A percentile compares a stretch with the other conserved stretches of the same genome.
These are phyloP conservation scores for Ascochyta fabae DNA, from an alignment of 2,329 filamentous ascomycete genomes.

Conservation along the genomic window DNA sequence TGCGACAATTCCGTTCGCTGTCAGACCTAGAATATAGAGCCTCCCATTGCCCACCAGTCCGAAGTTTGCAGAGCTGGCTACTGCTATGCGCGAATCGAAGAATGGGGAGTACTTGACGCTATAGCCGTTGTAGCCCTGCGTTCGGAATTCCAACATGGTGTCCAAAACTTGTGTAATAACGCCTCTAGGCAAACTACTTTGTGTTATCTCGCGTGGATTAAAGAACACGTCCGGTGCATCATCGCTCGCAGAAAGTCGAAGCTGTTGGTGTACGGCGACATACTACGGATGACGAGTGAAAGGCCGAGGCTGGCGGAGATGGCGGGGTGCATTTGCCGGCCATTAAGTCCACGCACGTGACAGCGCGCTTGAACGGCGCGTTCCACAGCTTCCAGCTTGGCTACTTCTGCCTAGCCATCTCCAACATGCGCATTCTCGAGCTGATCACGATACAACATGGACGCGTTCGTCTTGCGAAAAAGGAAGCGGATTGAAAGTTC, in stretches of 20 bases:
- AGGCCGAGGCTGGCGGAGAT: slow-evolving; percentile 30
- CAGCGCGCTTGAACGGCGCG: slow-evolving; percentile 27
- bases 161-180: neutral
- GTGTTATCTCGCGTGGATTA: slow-evolving; percentile 24
- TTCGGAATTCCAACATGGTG: slow-evolving; percentile 90
- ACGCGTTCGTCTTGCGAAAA: slow-evolving; percentile 50
- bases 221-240: slow-evolving; percentile 17
- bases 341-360: slow-evolving; percentile 3
- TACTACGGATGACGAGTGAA: slow-evolving; percentile 28
- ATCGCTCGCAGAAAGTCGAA: slow-evolving; percentile 21
- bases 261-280: slow-evolving; percentile 25
- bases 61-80: slow-evolving; percentile 91
- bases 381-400: neutral
- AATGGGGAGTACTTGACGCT: slow-evolving; percentile 98
- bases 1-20: slow-evolving; percentile 79
- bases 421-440: neutral
- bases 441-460: slow-evolving; percentile 32
- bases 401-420: neutral
- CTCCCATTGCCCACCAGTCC: slow-evolving; percentile 96
- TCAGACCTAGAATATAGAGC: slow-evolving; percentile 82
- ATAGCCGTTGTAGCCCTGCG: slow-evolving; percentile 93
- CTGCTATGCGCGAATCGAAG: slow-evolving; percentile 92
- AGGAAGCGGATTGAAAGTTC: slow-evolving; percentile 33
- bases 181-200: neutral
- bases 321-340: slow-evolving; percentile 24